Conservation (phyloP, 176 grass and related monocot genomes). For the Musa acuminata region DNA sequence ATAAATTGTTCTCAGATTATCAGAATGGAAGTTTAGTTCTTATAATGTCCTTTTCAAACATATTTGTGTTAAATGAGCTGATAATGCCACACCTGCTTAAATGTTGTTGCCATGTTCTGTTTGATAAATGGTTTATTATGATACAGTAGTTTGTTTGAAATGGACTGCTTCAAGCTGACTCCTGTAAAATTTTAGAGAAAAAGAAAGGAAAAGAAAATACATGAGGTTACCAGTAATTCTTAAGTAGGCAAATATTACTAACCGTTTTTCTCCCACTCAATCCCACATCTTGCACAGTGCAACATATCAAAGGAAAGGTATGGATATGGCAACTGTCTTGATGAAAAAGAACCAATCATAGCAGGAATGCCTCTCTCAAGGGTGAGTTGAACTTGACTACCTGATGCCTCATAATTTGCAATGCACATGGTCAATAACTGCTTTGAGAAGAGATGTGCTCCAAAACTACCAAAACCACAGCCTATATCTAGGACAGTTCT, state of each 20-base stretch:
- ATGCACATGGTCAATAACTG: constrained; percentile 88
- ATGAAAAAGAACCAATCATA: constrained; percentile 75
- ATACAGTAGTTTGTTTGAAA: neutral
- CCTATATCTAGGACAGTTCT: constrained; percentile 94
- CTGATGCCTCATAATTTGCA: constrained; percentile 79
- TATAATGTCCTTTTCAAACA: neutral
- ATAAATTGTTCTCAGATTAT: neutral
- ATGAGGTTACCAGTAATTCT: neutral
- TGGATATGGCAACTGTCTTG: constrained; percentile 66
- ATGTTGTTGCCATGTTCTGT: neutral
- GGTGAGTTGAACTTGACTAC: constrained; percentile 93
- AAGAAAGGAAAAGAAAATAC: neutral
- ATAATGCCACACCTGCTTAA: too few relatives aligned
- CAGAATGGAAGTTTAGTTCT: neutral
- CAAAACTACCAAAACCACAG: constrained; percentile 98
- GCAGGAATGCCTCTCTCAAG: constrained; percentile 91
- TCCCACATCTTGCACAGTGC: constrained; percentile 78
- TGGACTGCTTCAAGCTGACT: neutral
- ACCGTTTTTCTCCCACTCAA: constrained; percentile 90
- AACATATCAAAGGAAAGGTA: constrained; percentile 95
- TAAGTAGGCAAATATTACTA: constrained; percentile 4
- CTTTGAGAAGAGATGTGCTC: constrained; percentile 69
- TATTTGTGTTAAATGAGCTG: neutral
- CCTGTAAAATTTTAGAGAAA: neutral
- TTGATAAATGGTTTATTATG: neutral